phyloP scores from a whole-genome alignment of 225 moss, liverwort and hornwort species.

The Physcomitrellopsis africana region DNA sequence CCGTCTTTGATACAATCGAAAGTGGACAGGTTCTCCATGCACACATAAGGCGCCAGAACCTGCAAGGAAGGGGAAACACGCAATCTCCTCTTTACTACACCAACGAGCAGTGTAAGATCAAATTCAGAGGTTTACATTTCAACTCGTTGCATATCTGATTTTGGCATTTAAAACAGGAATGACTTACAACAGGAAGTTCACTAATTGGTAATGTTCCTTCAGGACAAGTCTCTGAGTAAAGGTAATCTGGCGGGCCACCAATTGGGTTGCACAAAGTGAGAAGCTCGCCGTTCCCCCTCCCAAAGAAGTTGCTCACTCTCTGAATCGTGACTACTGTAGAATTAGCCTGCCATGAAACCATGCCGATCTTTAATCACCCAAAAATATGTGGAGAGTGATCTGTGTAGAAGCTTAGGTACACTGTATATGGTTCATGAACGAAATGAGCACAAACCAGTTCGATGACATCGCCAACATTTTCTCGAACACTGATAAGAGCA shows the following conservation, averaged over 20 bases:
- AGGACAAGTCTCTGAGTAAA: slow-evolving; percentile 54
- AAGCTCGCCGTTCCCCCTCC: slow-evolving; percentile 48
- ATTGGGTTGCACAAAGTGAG: slow-evolving; percentile 56
- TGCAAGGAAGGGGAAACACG: not conserved
- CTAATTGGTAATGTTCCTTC: slow-evolving; percentile 51
- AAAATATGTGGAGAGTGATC: not conserved
- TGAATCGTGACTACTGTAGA: slow-evolving; percentile 53
- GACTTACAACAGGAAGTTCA: slow-evolving; percentile 62
- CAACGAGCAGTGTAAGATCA: not conserved
- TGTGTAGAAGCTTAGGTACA: not conserved
- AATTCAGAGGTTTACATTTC: too few species aligned
- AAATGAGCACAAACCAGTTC: slow-evolving; percentile 34
- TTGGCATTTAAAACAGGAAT: too few species aligned
- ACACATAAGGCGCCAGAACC: slow-evolving; percentile 62
- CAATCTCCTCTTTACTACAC: too few species aligned
- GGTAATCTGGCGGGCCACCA: slow-evolving; percentile 68
- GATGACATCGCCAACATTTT: slow-evolving; percentile 47
- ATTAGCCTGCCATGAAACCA: slow-evolving; percentile 55
- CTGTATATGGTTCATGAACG: not conserved
- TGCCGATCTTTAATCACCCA: not conserved
- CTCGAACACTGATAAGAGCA: slow-evolving; percentile 42
- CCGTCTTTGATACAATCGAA: slow-evolving; percentile 43
- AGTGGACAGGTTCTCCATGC: slow-evolving; percentile 52
- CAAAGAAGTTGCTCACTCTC: slow-evolving; percentile 40
- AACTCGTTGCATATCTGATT: too few species aligned